Percentiles rank a stretch among this genome's conserved stretches.
phyloP scores from a whole-genome alignment of 805 yeast genomes.

The Pichia occidentalis region DNA sequence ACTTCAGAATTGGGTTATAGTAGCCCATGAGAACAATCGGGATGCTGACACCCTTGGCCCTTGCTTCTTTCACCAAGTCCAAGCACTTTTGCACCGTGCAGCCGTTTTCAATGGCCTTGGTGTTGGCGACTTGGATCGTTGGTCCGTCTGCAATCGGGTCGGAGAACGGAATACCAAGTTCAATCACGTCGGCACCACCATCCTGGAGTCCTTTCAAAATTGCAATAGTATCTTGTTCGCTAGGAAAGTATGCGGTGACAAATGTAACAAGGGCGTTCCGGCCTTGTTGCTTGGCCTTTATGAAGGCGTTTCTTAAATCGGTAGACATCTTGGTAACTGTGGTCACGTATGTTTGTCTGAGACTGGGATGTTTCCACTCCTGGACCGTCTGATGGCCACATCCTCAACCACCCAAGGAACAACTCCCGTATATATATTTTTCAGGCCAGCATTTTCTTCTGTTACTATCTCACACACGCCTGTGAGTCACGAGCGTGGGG shows the following conservation, averaged over 20 bases:
- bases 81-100: conserved; percentile 64
- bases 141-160: conserved; percentile 99
- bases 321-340: conserved; percentile 27
- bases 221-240: conserved; percentile 81
- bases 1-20: conserved; percentile 86
- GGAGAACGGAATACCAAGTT: conserved; percentile 91
- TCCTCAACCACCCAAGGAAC: no score
- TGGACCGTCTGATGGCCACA: no score
- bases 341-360: no score
- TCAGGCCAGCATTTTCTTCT: no score
- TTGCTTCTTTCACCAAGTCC: conserved; percentile 66
- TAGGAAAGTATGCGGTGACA: conserved; percentile 91
- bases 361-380: no score
- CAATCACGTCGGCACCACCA: conserved; percentile 94
- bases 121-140: conserved; percentile 85
- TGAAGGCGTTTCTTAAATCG: conserved; percentile 31
- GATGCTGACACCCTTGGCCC: conserved; percentile 75
- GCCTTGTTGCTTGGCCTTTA: conserved; percentile 31
- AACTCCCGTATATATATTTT: no score
- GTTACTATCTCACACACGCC: no score
- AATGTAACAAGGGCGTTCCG: conserved; percentile 89
- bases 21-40: conserved; percentile 97
- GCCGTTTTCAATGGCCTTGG: conserved; percentile 76
- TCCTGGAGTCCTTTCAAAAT: conserved; percentile 81
- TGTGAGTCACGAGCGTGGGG: no score